Evolutionary conservation across 805 yeast genomes (phyloP).

Genomic region (Candida glaebosa): DNA sequence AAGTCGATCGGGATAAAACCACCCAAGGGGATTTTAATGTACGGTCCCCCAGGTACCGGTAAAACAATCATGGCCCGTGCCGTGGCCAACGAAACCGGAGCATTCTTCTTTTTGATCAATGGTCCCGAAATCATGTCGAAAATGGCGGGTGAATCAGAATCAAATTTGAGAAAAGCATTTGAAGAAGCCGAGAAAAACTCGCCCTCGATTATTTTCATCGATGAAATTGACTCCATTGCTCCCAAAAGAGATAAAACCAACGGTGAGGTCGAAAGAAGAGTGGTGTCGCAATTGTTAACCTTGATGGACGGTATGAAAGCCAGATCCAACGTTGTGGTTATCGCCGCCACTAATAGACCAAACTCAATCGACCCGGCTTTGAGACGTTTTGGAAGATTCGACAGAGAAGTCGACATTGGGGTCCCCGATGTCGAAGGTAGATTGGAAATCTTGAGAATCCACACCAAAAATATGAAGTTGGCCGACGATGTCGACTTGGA

Average conservation of each 20-base stretch:
- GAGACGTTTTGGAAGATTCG: constrained; percentile 94
- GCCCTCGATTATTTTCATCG: constrained; percentile 95
- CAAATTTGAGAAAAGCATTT: constrained; percentile 94
- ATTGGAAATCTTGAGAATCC: constrained; percentile 93
- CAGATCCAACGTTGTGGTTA: constrained; percentile 96
- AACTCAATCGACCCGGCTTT: constrained; percentile 93
- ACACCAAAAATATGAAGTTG: constrained; percentile 97
- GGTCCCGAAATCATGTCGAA: constrained; percentile 99
- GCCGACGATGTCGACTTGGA: constrained; percentile 94
- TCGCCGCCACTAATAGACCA: constrained; percentile 97
- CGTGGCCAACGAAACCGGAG: constrained; percentile 99
- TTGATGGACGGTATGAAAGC: constrained; percentile 99
- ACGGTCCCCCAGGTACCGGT: constrained; percentile 99
- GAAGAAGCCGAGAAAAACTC: constrained; percentile 99
- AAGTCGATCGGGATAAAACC: constrained; percentile 98
- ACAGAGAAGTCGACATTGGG: constrained; percentile 83
- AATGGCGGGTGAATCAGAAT: constrained; percentile 99
- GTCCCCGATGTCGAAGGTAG: constrained; percentile 99
- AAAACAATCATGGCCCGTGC: constrained; percentile 99
- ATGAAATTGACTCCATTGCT: constrained; percentile 97
- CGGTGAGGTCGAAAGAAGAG: constrained; percentile 99
- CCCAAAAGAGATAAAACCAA: constrained; percentile 99
- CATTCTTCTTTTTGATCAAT: constrained; percentile 94
- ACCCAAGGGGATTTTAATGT: constrained; percentile 96
- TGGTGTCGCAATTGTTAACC: constrained; percentile 94